phyloP scores from a whole-genome alignment of 805 yeast species.

The Dipodascus geniculatus region DNA sequence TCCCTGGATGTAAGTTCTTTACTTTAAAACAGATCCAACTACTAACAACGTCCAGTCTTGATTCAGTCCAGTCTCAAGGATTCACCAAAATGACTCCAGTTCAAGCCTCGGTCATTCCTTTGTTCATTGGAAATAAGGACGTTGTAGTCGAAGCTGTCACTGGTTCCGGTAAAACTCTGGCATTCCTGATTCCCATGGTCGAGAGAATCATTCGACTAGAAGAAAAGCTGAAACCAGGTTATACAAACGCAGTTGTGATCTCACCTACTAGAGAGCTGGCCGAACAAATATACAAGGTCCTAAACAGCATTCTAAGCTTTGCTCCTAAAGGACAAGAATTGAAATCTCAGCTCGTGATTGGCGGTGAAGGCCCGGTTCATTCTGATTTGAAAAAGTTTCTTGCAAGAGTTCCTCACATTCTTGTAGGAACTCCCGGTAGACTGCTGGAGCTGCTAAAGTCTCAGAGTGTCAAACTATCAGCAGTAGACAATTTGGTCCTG shows the following conservation, averaged over 20 bases:
- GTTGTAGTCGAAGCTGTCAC: constrained; percentile 96
- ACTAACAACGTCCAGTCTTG: constrained; percentile 17
- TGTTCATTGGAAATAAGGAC: constrained; percentile 74
- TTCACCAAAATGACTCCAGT: constrained; percentile 87
- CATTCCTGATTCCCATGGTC: constrained; percentile 73
- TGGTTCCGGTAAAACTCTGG: constrained; percentile 96
- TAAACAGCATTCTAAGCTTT: constrained; percentile 44
- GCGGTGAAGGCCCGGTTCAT: constrained; percentile 32
- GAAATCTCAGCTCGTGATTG: constrained; percentile 28
- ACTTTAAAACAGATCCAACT: not conserved
- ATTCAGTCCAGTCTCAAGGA: constrained; percentile 65
- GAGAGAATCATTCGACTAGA: constrained; percentile 43
- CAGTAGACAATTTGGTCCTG: constrained; percentile 62
- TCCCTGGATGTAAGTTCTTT: constrained; percentile 45
- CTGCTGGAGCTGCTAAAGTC: constrained; percentile 57
- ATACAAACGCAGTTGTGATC: constrained; percentile 57
- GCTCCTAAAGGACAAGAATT: constrained; percentile 33
- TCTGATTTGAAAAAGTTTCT: constrained; percentile 59
- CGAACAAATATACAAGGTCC: constrained; percentile 48
- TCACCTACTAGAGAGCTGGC: constrained; percentile 57
- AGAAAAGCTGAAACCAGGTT: constrained; percentile 36
- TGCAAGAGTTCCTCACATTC: constrained; percentile 49
- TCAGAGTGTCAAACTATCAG: constrained; percentile 42
- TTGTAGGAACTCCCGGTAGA: constrained; percentile 92
- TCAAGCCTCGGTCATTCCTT: constrained; percentile 88